Evolutionary conservation across 208 protist species (phyloP).

Genomic region (Trypanosoma cruzi): DNA sequence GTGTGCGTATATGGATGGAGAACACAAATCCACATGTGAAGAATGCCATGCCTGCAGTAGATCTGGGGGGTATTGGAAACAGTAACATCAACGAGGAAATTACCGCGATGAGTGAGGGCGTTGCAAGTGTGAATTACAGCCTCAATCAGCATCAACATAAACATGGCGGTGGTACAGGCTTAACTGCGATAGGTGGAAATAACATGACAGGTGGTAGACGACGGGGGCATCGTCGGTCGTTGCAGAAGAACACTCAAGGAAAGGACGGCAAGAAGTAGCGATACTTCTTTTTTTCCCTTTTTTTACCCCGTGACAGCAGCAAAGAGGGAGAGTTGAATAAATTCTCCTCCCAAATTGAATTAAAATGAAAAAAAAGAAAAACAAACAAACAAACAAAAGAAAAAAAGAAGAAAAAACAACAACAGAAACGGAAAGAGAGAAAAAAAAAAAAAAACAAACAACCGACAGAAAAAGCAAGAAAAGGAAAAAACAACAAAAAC

Average conservation of each 20-base stretch:
- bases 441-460: constrained; percentile 1
- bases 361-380: not conserved
- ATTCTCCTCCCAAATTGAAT: not conserved
- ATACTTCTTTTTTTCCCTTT: not conserved
- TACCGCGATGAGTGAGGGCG: not conserved
- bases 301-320: not conserved
- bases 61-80: not conserved
- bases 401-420: not conserved
- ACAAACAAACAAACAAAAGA: constrained; percentile 5
- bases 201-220: not conserved
- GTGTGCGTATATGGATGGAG: constrained; percentile 93
- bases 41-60: constrained; percentile 71
- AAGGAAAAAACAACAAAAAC: constrained; percentile 2
- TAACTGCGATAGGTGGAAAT: not conserved
- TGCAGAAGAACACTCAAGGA: constrained; percentile 7
- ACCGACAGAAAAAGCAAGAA: constrained; percentile 4
- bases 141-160: not conserved
- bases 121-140: not conserved
- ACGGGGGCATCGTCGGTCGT: not conserved
- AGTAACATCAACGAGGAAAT: constrained; percentile 2
- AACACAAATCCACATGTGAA: constrained; percentile 89
- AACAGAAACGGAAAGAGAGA: not conserved
- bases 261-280: constrained; percentile 2
- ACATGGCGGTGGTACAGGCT: not conserved
- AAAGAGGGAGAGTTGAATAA: not conserved